These are phyloP conservation scores for Exophiala calicioides DNA, from an alignment of 2,329 filamentous ascomycete species.

Conservation along the genomic window DNA sequence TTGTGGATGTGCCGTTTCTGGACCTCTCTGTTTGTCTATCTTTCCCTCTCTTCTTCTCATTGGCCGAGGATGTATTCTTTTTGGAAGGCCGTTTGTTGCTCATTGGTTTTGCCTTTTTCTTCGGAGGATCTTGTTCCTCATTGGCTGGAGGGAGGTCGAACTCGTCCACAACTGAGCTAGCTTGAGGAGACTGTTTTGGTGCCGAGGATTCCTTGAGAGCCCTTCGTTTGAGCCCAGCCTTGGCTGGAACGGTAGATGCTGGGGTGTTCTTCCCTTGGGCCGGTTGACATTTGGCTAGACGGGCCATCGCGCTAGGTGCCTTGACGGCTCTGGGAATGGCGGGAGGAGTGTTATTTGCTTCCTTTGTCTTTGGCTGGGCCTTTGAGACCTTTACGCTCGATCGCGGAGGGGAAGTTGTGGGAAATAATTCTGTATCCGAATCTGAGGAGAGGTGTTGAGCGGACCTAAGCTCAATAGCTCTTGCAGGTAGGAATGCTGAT, in stretches of 20 bases:
- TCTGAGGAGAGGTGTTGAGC: no score
- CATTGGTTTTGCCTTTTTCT: conserved; percentile 18
- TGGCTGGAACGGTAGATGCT: not conserved
- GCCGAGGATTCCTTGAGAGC: conserved; percentile 2
- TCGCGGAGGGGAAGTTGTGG: no score
- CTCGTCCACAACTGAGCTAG: not conserved
- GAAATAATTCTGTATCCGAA: no score
- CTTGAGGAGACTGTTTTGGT: conserved; percentile 1
- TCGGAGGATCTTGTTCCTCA: conserved; percentile 3
- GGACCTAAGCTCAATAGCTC: no score
- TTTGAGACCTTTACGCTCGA: no score
- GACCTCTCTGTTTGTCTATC: not conserved
- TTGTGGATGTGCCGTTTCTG: conserved; percentile 4
- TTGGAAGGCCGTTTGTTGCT: conserved; percentile 1
- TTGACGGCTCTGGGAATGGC: no score
- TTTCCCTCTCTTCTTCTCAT: conserved; percentile 1
- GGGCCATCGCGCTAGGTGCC: conserved; percentile 6
- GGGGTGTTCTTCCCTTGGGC: not conserved
- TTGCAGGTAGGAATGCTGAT: not conserved
- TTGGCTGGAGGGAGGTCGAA: conserved; percentile 17
- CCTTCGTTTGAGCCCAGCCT: conserved; percentile 17
- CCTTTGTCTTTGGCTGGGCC: no score
- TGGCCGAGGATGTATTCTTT: not conserved
- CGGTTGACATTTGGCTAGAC: not conserved
- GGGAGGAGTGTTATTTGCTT: conserved; percentile 5